Evolutionary conservation across 2,329 filamentous ascomycete genomes (phyloP), one percentile per base, ranked within the genome.

Genomic region (Blastomyces parvus): DNA sequence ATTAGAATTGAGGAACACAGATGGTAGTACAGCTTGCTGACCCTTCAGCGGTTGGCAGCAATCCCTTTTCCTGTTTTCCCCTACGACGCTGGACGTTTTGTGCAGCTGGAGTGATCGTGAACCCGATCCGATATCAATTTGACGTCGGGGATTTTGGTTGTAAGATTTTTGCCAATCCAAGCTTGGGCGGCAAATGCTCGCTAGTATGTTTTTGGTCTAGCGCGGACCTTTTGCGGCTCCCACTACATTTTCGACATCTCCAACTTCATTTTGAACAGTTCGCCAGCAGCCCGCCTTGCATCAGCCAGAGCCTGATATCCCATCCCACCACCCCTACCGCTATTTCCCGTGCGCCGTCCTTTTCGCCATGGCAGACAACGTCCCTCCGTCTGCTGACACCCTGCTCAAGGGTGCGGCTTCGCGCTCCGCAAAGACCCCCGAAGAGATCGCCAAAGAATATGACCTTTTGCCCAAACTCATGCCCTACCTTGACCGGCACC

Each of bases 401-500:
- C 71, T 82, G 64, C 76, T 78, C 68, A 80, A 79, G 69, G 80
- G 80, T 69, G 76, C 79, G 66, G 77, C 77, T 66, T 78, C 70
- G 69, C 80, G 76, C 71, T 78, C 71, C 56, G 72, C 73, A 62
- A 76, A 72, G 65, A 71, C 70, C 66, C 71, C 72, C 69, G 76
- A 74, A 70, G 83, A 84, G 74, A 82, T 87, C 78, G 85, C 84
- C 73, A 85, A 86, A 76, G 82, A 89, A 76, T 86, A 90, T 80
- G 88, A 88, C 76, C 85, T 97, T 67, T 85, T 97, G 71, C 90
- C 91, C 72, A 91, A 92, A 79, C 83, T 99, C 73, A 89, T 97
- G 75, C 87, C 87, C 70, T 87, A 95, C 77, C 89, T 99, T 77
- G 94, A 97, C 82, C 88, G 94, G 70, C 94, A 99, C 78, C 84